Percentiles rank a stretch among this genome's conserved stretches.
Evolutionary conservation across 192 early-diverging fungal genomes (phyloP).

Genomic region (Pilaira anomala): DNA sequence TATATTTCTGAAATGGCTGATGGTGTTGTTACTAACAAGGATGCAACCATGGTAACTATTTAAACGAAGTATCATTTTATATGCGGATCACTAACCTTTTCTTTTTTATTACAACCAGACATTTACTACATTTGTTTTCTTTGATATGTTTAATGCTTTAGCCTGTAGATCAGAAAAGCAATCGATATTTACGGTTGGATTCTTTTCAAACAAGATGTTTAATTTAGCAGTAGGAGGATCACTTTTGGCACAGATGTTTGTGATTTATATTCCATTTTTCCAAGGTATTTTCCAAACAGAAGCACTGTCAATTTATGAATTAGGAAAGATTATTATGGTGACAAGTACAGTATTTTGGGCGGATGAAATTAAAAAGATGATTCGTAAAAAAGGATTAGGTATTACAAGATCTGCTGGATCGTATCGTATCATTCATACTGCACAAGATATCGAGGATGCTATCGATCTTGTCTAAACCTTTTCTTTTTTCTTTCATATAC

Average conservation of each 20-base stretch:
- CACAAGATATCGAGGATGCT: not conserved
- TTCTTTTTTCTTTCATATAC: too few species aligned
- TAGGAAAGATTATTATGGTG: conserved; percentile 63
- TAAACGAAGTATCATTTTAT: not conserved
- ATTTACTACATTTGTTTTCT: conserved; percentile 94
- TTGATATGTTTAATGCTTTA: conserved; percentile 94
- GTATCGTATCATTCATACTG: conserved; percentile 10
- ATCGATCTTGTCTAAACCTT: conserved; percentile 7
- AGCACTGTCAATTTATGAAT: conserved; percentile 71
- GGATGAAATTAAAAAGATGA: conserved; percentile 55
- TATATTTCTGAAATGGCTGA: conserved; percentile 78
- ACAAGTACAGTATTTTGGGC: conserved; percentile 80
- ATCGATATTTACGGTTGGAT: conserved; percentile 77
- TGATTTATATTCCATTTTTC: conserved; percentile 87
- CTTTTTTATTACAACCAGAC: conserved; percentile 62
- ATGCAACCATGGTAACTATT: conserved; percentile 84
- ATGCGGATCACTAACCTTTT: not conserved
- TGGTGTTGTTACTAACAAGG: conserved; percentile 64
- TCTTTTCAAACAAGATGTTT: conserved; percentile 87
- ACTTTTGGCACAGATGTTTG: conserved; percentile 80
- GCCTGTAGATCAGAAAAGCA: conserved; percentile 84
- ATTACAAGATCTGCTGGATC: not conserved
- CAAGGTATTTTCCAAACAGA: conserved; percentile 94
- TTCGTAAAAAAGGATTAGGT: not conserved
- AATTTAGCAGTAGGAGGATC: conserved; percentile 80